Percentiles rank a stretch among this genome's conserved stretches.
Evolutionary conservation across 2,329 filamentous ascomycete species (phyloP).

Genomic region (Colletotrichum neosansevieriae): DNA sequence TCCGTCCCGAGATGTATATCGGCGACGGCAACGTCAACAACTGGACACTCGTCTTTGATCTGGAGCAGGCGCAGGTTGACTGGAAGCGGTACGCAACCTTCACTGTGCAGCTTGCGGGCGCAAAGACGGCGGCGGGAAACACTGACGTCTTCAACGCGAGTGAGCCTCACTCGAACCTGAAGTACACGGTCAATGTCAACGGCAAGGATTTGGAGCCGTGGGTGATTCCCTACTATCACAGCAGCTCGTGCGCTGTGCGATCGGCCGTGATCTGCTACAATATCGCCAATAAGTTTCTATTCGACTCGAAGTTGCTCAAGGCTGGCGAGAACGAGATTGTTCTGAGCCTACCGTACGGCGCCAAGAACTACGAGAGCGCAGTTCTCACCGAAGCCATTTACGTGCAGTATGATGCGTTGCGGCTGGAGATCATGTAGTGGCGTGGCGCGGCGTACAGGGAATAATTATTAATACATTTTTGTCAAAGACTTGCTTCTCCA

Average conservation of each 20-base stretch:
- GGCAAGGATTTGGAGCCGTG: conserved; percentile 58
- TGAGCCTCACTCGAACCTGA: conserved; percentile 63
- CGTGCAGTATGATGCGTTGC: conserved; percentile 72
- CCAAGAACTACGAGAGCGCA: conserved; percentile 67
- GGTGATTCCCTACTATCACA: conserved; percentile 69
- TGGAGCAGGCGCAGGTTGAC: conserved; percentile 53
- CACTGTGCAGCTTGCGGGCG: conserved; percentile 72
- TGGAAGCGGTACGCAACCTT: conserved; percentile 64
- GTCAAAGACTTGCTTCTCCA: conserved; percentile 12
- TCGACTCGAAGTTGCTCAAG: conserved; percentile 59
- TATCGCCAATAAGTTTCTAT: conserved; percentile 67
- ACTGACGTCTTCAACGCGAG: conserved; percentile 66
- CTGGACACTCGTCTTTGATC: conserved; percentile 66
- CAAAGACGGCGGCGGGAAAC: conserved; percentile 71
- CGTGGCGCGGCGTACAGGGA: background rate
- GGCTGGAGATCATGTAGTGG: conserved; percentile 62
- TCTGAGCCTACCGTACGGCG: conserved; percentile 67
- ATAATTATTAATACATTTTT: conserved; percentile 12
- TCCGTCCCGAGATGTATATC: conserved; percentile 54
- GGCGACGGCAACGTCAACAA: conserved; percentile 62
- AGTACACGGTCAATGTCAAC: conserved; percentile 54
- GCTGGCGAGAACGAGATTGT: conserved; percentile 64
- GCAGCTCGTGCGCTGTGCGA: conserved; percentile 69
- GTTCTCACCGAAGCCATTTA: conserved; percentile 65
- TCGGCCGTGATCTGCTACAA: conserved; percentile 71